Conservation (phyloP, 768 basidiomycete genomes). For the Punctularia strigosozonata region DNA sequence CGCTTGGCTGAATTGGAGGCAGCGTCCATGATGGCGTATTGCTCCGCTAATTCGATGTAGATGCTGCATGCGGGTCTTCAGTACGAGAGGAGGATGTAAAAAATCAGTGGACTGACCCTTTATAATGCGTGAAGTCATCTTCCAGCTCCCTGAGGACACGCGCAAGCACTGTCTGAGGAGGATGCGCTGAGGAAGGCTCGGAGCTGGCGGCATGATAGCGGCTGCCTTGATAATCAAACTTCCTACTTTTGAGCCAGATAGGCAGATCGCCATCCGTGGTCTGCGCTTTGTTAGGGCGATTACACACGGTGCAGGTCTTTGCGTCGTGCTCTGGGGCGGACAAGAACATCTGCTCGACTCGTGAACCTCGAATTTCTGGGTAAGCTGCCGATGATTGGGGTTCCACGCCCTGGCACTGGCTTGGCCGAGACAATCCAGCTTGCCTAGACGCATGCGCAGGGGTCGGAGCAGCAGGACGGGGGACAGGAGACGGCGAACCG, state of each 20-base stretch:
- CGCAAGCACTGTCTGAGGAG: slow-evolving; percentile 80
- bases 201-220: background rate
- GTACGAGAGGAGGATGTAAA: slow-evolving; percentile 1
- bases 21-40: slow-evolving; percentile 85
- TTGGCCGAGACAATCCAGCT: background rate
- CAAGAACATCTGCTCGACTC: slow-evolving; percentile 73
- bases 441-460: slow-evolving; percentile 17
- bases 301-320: slow-evolving; percentile 57
- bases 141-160: slow-evolving; percentile 82
- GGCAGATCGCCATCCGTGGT: too few relatives aligned
- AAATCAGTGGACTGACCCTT: slow-evolving; percentile 48
- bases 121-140: slow-evolving; percentile 92
- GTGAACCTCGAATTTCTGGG: slow-evolving; percentile 72
- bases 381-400: too few relatives aligned
- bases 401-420: slow-evolving; percentile 17
- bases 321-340: slow-evolving; percentile 66
- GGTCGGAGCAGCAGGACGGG: slow-evolving; percentile 25
- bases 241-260: background rate
- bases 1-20: slow-evolving; percentile 71
- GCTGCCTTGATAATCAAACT: background rate
- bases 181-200: slow-evolving; percentile 35
- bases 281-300: too few relatives aligned
- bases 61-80: slow-evolving; percentile 37
- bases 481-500: background rate
- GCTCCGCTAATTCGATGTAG: slow-evolving; percentile 83